Conservation (phyloP, 2,329 filamentous ascomycete genomes). For the Coniochaeta ligniaria region DNA sequence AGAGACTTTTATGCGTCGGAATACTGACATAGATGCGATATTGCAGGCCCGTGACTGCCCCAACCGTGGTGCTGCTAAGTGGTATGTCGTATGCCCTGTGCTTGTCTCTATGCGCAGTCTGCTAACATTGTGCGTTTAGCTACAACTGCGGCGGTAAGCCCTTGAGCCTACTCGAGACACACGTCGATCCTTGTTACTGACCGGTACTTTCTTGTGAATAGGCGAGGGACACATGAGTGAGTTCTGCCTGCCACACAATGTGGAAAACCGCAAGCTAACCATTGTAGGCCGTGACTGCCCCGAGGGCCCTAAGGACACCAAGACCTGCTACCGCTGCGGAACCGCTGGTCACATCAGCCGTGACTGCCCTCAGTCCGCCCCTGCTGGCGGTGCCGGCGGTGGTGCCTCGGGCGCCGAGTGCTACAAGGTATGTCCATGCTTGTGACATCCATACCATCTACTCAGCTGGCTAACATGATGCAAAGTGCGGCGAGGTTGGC, state of each 20-base stretch:
- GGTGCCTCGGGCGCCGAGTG: conserved; percentile 60
- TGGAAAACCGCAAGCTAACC: conserved; percentile 10
- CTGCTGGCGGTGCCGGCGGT: conserved; percentile 35
- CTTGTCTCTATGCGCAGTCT: conserved; percentile 8
- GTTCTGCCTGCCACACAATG: conserved; percentile 22
- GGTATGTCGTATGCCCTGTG: conserved; percentile 43
- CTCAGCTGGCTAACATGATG: neutral
- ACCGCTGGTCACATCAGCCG: conserved; percentile 86
- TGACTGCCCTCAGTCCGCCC: conserved; percentile 61
- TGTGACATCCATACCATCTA: neutral
- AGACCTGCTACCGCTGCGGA: conserved; percentile 73
- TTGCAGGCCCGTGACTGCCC: conserved; percentile 75
- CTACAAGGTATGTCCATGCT: conserved; percentile 61
- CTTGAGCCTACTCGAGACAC: conserved; percentile 36
- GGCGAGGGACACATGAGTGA: conserved; percentile 70
- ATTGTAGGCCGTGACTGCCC: conserved; percentile 79
- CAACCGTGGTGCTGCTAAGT: conserved; percentile 75
- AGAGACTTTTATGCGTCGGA: conserved; percentile 9
- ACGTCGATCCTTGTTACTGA: conserved; percentile 14
- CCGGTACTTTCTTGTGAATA: conserved; percentile 19
- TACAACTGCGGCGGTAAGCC: conserved; percentile 63
- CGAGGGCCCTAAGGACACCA: conserved; percentile 78
- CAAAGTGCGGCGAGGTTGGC: conserved; percentile 80
- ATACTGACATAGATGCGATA: conserved; percentile 18
- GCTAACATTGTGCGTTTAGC: conserved; percentile 31